Percentiles rank a stretch among this genome's conserved stretches.
phyloP scores from a whole-genome alignment of 345 rosid species.

The Alliaria petiolata region DNA sequence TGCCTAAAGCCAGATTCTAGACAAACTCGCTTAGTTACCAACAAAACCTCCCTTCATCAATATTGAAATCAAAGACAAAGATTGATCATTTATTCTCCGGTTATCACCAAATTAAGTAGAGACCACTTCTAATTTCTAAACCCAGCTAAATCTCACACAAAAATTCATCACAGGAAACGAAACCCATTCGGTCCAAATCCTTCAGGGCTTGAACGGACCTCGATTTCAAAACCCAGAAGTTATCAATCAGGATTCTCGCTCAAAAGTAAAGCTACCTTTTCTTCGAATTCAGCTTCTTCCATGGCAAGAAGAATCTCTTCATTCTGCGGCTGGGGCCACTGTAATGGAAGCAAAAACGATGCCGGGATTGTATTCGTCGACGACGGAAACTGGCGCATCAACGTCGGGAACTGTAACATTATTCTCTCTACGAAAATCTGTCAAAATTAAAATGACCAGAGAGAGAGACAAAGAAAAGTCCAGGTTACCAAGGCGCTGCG shows the following conservation, averaged over 20 bases:
- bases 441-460: background rate
- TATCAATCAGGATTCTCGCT: background rate
- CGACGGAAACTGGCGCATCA: slow-evolving; percentile 68
- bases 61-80: background rate
- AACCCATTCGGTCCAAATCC: background rate
- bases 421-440: background rate
- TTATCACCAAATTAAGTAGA: background rate
- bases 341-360: slow-evolving; percentile 60
- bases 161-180: background rate
- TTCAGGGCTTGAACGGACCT: background rate
- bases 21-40: background rate
- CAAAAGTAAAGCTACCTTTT: slow-evolving; percentile 24
- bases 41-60: background rate
- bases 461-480: background rate
- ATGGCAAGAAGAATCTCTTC: slow-evolving; percentile 83
- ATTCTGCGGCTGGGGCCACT: slow-evolving; percentile 69
- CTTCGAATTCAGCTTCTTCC: slow-evolving; percentile 86
- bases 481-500: slow-evolving; percentile 2
- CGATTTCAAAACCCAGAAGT: background rate
- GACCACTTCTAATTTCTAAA: background rate
- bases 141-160: background rate
- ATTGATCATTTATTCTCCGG: background rate
- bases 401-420: slow-evolving; percentile 89
- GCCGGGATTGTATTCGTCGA: slow-evolving; percentile 61
- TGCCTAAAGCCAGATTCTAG: background rate